These are phyloP conservation scores for Euptelea pleiosperma DNA, from an alignment of 164 flowering plant genomes.

Conservation along the genomic window DNA sequence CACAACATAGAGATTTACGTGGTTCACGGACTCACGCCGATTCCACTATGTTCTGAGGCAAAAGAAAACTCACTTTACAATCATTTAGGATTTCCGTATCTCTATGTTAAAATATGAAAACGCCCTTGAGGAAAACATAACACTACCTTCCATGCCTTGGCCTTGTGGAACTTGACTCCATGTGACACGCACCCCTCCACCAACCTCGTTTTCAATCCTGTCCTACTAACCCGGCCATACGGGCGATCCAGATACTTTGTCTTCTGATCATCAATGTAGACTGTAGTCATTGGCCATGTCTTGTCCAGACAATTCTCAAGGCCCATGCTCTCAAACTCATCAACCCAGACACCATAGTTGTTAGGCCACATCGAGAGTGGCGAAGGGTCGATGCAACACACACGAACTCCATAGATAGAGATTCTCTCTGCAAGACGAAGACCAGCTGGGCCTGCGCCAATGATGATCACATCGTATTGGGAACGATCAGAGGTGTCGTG, in stretches of 20 bases:
- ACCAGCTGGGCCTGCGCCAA: slow-evolving; percentile 78
- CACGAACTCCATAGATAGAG: slow-evolving; percentile 48
- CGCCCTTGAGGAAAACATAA: too few species aligned
- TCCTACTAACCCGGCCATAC: slow-evolving; percentile 57
- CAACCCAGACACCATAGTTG: slow-evolving; percentile 85
- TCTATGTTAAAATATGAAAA: too few species aligned
- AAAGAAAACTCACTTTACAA: too few species aligned
- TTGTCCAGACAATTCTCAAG: slow-evolving; percentile 58
- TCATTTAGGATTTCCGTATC: too few species aligned
- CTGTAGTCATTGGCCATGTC: slow-evolving; percentile 57
- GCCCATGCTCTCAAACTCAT: slow-evolving; percentile 57
- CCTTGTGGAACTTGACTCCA: slow-evolving; percentile 54
- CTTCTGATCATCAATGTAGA: slow-evolving; percentile 45
- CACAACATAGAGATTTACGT: too few species aligned
- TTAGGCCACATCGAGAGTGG: slow-evolving; percentile 73
- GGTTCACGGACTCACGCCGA: too few species aligned
- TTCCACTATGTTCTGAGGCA: too few species aligned
- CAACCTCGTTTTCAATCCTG: slow-evolving; percentile 41
- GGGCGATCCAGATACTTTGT: slow-evolving; percentile 56
- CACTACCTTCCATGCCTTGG: slow-evolving; percentile 68
- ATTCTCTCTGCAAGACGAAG: slow-evolving; percentile 67
- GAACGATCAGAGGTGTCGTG: slow-evolving; percentile 29
- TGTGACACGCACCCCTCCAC: slow-evolving; percentile 38
- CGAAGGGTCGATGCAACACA: slow-evolving; percentile 70
- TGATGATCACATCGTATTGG: slow-evolving; percentile 51